Evolutionary conservation across 768 basidiomycete species (phyloP).

Genomic region (Lentinula boryana): DNA sequence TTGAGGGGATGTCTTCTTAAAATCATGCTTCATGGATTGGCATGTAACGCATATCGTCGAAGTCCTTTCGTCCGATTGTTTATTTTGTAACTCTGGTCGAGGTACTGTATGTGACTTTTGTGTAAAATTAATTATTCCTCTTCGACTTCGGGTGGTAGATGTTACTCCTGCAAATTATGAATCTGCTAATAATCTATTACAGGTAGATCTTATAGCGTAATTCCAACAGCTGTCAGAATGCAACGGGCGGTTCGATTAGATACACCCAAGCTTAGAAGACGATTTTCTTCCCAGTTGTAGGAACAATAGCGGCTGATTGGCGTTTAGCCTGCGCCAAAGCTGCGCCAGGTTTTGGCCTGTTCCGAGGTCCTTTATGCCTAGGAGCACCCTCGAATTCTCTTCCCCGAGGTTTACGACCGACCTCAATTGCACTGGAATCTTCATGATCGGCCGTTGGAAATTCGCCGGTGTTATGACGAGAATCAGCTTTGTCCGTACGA

Average conservation of each 20-base stretch:
- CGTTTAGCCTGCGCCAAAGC: conserved; percentile 73
- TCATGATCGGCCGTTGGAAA: not conserved
- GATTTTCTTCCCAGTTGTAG: conserved; percentile 52
- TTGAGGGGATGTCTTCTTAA: not conserved
- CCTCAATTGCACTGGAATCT: not conserved
- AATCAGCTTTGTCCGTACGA: not conserved
- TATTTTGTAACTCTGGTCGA: too few species aligned
- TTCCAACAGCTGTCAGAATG: too few species aligned
- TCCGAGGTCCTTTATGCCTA: conserved; percentile 28
- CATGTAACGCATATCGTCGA: too few species aligned
- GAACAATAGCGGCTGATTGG: conserved; percentile 68
- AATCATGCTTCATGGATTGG: not conserved
- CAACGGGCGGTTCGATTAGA: too few species aligned
- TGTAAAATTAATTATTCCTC: too few species aligned
- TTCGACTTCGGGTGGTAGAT: too few species aligned
- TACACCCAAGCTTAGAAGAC: conserved; percentile 37
- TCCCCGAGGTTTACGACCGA: not conserved
- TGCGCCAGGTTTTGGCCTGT: conserved; percentile 70
- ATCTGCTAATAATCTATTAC: too few species aligned
- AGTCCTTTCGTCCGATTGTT: too few species aligned
- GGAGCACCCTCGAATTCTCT: conserved; percentile 1
- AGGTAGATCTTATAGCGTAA: too few species aligned
- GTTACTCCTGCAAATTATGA: too few species aligned
- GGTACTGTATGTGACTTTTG: too few species aligned
- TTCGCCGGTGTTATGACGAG: not conserved